Base-by-base conservation (phyloP, 2,329 filamentous ascomycete genomes). In the Cercospora sp. region DNA sequence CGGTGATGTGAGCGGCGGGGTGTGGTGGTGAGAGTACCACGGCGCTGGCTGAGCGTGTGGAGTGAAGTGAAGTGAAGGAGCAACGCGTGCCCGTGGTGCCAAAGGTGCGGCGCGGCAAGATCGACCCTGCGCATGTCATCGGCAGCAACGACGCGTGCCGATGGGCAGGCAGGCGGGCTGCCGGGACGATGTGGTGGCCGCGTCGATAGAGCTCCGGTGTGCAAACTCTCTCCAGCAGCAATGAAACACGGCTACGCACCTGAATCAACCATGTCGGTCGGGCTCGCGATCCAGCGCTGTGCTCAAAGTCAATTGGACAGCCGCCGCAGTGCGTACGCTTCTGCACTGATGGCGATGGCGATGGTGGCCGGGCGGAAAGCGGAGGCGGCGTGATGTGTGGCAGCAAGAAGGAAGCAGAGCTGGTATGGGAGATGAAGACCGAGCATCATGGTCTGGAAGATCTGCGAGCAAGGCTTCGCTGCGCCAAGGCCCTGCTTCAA, bases 281-380 rank as follows among this genome's bases (percentile, higher is more conserved):
- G 24, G 37, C 34, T 66, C 60, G 60, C 43, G 61, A 49, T 55
- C 64, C 69, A 65, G 66, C 73, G 78, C 80, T 77, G 79, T 82
- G 68, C 69, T 78, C 80, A 81, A 81, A 81, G 72, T 73, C 72
- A 82, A 81, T 81, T 81, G 80, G 79, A 81, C 80, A 78, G 79
- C 79, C 24, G 26, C 53, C 32, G 51, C 51, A 24, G 49, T 57
- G 13, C 28, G 32, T 18, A 28, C 4, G 6, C 43, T 32, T n/a
- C 16, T 58, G 53, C 53, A 58, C 53, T 26, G 53, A n/a, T 72
- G 62, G 58, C 57, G 66, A 65, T 24, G 61, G 34, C 55, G 60
- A 18, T 32, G 60, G 12, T 28, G 3, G 51, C 12, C 34, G 49
- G 34, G 28, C 34, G 51, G 28, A 37, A 1, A 49, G 59, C n/a